Conservation (phyloP, 345 rosid species). For the Ceriops tagal region DNA sequence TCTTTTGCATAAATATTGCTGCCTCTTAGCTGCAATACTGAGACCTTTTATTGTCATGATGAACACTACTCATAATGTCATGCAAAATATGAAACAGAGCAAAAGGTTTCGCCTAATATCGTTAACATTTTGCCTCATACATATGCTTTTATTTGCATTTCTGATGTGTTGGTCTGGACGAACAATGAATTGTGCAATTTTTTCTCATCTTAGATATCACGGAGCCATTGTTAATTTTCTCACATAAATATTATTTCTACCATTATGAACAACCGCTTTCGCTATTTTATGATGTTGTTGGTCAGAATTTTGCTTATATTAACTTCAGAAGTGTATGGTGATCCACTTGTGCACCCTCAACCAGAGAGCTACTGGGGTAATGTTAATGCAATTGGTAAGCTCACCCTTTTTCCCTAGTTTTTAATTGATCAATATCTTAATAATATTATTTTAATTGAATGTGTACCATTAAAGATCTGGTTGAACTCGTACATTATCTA, state of each 20-base stretch:
- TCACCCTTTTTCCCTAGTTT: not conserved
- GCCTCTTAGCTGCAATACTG: not conserved
- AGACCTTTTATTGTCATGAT: not conserved
- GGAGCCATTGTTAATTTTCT: constrained; percentile 56
- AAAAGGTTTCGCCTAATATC: not conserved
- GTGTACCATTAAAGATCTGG: no score
- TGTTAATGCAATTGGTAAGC: constrained; percentile 87
- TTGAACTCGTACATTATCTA: no score
- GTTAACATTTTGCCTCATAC: not conserved
- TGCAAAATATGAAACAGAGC: not conserved
- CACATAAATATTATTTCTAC: not conserved
- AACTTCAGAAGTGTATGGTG: constrained; percentile 95
- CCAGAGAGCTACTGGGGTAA: constrained; percentile 98
- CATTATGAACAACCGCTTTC: not conserved
- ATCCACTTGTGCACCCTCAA: constrained; percentile 89
- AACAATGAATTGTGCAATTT: not conserved
- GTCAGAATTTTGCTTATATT: constrained; percentile 90
- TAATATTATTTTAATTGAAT: not conserved
- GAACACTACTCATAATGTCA: not conserved
- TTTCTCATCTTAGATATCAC: constrained; percentile 60
- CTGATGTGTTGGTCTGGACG: constrained; percentile 4
- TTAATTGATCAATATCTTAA: not conserved
- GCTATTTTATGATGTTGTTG: constrained; percentile 3
- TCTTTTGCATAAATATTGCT: not conserved
- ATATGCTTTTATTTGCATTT: not conserved